Conservation (phyloP, 768 basidiomycete genomes). For the Xanthoconium stramineum region DNA sequence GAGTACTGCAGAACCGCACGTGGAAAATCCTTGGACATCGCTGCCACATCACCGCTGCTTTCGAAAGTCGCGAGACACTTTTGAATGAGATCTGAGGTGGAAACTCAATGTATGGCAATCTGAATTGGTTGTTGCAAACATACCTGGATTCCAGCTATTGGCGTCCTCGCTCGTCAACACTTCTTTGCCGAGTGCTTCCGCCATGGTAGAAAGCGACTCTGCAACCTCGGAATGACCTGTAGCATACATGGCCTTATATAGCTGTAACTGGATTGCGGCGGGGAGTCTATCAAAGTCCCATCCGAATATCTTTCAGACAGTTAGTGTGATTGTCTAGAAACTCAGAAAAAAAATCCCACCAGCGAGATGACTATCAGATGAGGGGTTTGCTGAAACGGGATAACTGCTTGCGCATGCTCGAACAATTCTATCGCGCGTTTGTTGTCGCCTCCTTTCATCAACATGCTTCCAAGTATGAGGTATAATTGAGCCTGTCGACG, state of each 20-base stretch:
- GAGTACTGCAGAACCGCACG: background rate
- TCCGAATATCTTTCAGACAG: too few relatives aligned
- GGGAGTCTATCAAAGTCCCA: too few relatives aligned
- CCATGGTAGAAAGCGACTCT: background rate
- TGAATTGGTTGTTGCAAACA: background rate
- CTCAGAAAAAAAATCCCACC: too few relatives aligned
- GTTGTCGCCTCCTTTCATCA: background rate
- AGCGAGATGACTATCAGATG: background rate
- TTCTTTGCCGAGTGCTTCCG: background rate
- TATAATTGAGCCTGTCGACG: background rate
- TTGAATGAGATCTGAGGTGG: background rate
- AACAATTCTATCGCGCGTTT: slow-evolving; percentile 1
- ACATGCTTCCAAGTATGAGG: background rate
- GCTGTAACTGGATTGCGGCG: too few relatives aligned
- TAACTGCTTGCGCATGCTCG: background rate
- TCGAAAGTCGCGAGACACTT: background rate
- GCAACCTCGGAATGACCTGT: background rate
- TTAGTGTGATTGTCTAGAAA: too few relatives aligned
- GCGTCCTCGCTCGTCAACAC: background rate
- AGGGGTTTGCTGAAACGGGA: background rate
- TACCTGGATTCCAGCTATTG: background rate
- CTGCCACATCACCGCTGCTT: background rate
- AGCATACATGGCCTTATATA: too few relatives aligned
- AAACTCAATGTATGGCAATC: background rate
- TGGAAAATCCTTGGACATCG: background rate